These are phyloP conservation scores for Leptographium procerum DNA, from an alignment of 2,329 filamentous ascomycete genomes.

Conservation along the genomic window DNA sequence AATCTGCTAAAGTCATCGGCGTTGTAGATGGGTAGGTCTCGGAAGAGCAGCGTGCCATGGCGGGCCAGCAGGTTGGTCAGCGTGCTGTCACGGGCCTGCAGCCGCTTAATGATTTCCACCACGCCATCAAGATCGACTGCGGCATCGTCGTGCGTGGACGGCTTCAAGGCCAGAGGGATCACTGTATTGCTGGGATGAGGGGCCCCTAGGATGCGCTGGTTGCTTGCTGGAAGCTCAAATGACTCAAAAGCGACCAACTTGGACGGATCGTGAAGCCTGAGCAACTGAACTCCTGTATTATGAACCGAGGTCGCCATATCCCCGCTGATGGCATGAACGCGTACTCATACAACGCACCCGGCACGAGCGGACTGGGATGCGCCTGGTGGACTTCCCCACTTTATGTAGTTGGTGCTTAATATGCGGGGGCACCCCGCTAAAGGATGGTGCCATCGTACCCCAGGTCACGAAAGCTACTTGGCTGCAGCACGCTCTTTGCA, in stretches of 20 bases:
- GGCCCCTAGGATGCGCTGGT: background rate
- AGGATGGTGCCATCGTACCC: background rate
- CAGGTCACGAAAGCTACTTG: background rate
- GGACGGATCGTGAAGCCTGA: background rate
- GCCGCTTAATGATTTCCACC: background rate
- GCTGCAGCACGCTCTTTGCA: background rate
- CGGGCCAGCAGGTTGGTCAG: slow-evolving; percentile 3
- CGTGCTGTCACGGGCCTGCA: background rate
- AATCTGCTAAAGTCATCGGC: slow-evolving; percentile 16
- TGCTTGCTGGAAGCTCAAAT: background rate
- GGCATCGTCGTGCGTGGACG: background rate
- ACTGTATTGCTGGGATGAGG: background rate
- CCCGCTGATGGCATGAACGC: too few relatives aligned
- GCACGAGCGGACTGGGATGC: background rate
- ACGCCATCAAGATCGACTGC: background rate
- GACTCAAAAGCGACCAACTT: background rate
- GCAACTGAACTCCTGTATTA: background rate
- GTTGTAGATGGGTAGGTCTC: slow-evolving; percentile 12
- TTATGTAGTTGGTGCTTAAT: background rate
- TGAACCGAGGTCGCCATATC: too few relatives aligned
- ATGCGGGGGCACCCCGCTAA: background rate
- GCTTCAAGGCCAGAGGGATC: background rate
- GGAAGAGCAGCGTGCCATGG: slow-evolving; percentile 17
- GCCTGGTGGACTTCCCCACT: background rate
- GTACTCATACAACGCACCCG: too few relatives aligned